A percentile compares a stretch with the other conserved stretches of the same genome.
Conservation (phyloP, 257 asterid species). For the Marsdenia floribunda region DNA sequence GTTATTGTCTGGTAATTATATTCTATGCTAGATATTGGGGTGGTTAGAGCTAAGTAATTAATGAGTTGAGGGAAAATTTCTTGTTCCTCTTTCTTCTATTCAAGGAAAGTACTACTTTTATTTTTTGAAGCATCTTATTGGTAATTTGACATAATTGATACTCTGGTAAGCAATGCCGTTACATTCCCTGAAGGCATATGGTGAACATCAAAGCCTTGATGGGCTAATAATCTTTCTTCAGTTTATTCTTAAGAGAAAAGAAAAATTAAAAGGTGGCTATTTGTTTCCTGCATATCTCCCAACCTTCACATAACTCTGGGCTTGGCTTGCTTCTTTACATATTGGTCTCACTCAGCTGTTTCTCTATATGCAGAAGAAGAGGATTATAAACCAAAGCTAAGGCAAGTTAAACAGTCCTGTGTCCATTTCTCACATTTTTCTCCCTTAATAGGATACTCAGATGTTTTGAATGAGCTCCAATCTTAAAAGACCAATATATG, state of each 20-base stretch:
- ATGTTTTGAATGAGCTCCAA: neutral
- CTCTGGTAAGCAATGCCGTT: neutral
- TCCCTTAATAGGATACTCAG: neutral
- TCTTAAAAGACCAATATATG: neutral
- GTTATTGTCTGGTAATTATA: neutral
- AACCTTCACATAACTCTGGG: neutral
- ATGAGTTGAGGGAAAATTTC: neutral
- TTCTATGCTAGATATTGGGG: neutral
- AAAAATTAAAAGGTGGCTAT: neutral
- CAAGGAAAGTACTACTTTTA: neutral
- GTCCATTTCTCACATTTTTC: neutral
- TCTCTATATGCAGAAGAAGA: neutral
- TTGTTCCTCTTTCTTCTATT: neutral
- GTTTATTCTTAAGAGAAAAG: neutral
- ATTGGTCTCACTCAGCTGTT: neutral
- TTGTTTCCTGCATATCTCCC: neutral
- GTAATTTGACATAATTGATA: too few relatives aligned
- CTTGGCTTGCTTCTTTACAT: neutral
- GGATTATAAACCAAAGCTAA: neutral
- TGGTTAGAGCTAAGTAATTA: neutral
- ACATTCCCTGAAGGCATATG: neutral
- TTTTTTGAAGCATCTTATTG: neutral
- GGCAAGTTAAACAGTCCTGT: neutral
- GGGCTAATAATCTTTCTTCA: neutral
- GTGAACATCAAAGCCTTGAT: neutral